Evolutionary conservation across 192 early-diverging fungal genomes (phyloP).

Genomic region (Coemansia sp.): DNA sequence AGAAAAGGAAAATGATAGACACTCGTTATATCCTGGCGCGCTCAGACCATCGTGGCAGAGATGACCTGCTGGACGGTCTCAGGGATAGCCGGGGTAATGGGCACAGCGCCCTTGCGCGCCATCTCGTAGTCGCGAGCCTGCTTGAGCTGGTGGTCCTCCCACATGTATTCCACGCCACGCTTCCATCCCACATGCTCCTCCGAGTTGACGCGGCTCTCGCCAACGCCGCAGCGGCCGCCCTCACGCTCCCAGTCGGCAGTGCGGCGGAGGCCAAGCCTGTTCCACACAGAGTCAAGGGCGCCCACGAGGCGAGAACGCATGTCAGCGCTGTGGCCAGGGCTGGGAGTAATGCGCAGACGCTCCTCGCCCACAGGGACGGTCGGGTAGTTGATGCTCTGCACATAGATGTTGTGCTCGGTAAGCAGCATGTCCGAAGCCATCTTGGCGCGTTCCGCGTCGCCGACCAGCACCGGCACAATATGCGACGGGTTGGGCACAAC

Average conservation of each 20-base stretch:
- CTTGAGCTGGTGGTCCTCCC: slow-evolving; percentile 51
- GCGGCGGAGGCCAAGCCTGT: slow-evolving; percentile 78
- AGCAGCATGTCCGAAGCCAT: slow-evolving; percentile 91
- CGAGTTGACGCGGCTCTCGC: slow-evolving; percentile 51
- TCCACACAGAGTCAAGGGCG: slow-evolving; percentile 85
- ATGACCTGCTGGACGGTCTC: slow-evolving; percentile 48
- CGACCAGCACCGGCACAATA: slow-evolving; percentile 97
- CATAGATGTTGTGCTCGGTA: slow-evolving; percentile 88
- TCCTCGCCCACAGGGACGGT: slow-evolving; percentile 94
- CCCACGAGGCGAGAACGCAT: slow-evolving; percentile 84
- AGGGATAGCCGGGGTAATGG: slow-evolving; percentile 40
- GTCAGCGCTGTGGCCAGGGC: slow-evolving; percentile 82
- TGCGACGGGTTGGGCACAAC: slow-evolving; percentile 98
- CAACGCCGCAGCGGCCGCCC: slow-evolving; percentile 89
- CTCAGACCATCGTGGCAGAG: slow-evolving; percentile 18
- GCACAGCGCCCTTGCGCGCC: slow-evolving; percentile 45
- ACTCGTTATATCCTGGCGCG: no score
- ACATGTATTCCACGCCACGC: slow-evolving; percentile 49
- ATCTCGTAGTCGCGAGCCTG: slow-evolving; percentile 47
- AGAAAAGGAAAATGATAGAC: neutral
- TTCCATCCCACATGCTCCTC: slow-evolving; percentile 52
- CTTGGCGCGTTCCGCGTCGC: slow-evolving; percentile 94
- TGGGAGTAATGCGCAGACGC: slow-evolving; percentile 95
- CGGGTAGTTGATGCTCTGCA: slow-evolving; percentile 98
- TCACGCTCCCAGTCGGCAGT: slow-evolving; percentile 80